Evolutionary conservation across 2,329 filamentous ascomycete species (phyloP), one percentile per base, ranked within the genome.

Genomic region (Emydomyces testavorans): DNA sequence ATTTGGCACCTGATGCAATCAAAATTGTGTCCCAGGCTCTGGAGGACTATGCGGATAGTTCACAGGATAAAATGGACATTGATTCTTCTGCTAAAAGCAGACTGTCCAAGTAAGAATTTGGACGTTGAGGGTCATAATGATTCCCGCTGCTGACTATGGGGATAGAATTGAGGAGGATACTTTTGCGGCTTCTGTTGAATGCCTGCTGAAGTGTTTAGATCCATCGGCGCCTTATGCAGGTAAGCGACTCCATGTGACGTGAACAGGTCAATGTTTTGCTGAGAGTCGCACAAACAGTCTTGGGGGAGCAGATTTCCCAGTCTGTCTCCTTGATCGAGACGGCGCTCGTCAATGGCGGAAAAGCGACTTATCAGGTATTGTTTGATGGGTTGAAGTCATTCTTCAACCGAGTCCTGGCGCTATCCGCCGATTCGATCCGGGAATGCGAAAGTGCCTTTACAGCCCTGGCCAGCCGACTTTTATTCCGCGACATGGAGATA

Each of bases 31-130:
- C 67, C 23, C 75, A 78, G 0, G 68, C 81, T 38, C 63, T 93
- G 15, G 77, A 81, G 36, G 75, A 76, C 3, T 65, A 62, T 6
- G 26, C 34, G 2, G 73, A 74, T 26, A 55, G 60, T 15, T 62
- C 66, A 29, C 77, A 77, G 38, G 78, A 82, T 52, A 72, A 73
- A 48, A 87, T 87, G 82, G 83, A 87, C 15, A 67, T 84, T 18
- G 81, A 83, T 58, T 71, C 71, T 1, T 28, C 26, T 26, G 68
- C 63, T 18, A 59, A 64, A 44, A 65, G 62, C 6, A 71, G 72
- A 29, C 62, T 63, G 46, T 61, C 58, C 35, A 56, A 53, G 61
- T 62, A 53, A 51, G 57, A 50, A 11, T 15, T 31, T 20, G 16
- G 21, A 21, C 8, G 10, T 15, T 18, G 13, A 21, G 5, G 5